phyloP scores from a whole-genome alignment of 495 filamentous ascomycete species.

The Aspergillus steynii region DNA sequence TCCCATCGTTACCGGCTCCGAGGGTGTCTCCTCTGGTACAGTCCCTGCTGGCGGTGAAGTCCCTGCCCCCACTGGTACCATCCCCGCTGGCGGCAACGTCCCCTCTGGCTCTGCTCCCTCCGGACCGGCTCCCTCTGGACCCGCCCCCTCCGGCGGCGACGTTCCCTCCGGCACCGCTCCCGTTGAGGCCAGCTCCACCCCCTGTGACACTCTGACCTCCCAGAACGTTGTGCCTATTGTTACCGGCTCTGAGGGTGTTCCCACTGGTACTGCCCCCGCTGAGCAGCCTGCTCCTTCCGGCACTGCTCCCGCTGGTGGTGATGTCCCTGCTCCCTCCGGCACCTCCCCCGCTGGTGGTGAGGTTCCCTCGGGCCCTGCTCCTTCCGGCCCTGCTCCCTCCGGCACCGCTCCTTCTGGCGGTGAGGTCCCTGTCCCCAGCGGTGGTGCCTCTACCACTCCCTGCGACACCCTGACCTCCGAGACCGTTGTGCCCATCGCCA shows the following conservation, averaged over 20 bases:
- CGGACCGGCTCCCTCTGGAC: too few relatives aligned
- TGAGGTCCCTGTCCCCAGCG: conserved; percentile 1
- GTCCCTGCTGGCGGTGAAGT: conserved; percentile 1
- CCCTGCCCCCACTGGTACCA: conserved; percentile 11
- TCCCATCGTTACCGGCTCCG: conserved; percentile 14
- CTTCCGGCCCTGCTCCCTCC: neutral
- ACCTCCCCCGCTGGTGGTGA: conserved; percentile 3
- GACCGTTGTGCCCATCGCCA: conserved; percentile 12
- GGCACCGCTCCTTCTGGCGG: conserved; percentile 4
- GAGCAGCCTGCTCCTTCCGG: conserved; percentile 7
- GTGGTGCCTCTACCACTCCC: conserved; percentile 11
- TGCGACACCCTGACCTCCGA: conserved; percentile 22
- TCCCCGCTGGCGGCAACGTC: neutral
- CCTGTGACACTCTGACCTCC: conserved; percentile 25
- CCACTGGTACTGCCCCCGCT: neutral
- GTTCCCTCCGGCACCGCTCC: conserved; percentile 7
- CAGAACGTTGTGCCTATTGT: conserved; percentile 14
- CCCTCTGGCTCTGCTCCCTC: too few relatives aligned
- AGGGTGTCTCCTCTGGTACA: neutral
- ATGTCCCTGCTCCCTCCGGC: conserved; percentile 7
- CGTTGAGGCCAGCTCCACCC: conserved; percentile 12
- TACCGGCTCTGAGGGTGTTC: conserved; percentile 7
- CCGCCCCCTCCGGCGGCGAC: conserved; percentile 13
- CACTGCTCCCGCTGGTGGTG: conserved; percentile 4
- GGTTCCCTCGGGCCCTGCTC: too few relatives aligned